Conservation (phyloP, 169 alveolate genomes). For the Plasmodium blacklocki region DNA sequence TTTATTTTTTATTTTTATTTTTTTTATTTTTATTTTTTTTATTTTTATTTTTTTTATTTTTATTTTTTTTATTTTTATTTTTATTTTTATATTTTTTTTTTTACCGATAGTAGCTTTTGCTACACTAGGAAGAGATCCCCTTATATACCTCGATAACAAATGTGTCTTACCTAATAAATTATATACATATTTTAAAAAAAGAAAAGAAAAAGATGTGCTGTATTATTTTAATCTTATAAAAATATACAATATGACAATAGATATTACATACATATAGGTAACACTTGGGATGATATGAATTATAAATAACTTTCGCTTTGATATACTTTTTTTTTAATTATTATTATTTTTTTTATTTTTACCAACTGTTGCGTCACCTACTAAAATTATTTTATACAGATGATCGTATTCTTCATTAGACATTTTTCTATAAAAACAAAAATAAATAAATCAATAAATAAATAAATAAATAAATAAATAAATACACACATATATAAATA, state of each 20-base stretch:
- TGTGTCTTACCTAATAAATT: slow-evolving; percentile 90
- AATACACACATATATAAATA: neutral
- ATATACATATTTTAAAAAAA: neutral
- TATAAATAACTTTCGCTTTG: neutral
- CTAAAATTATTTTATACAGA: slow-evolving; percentile 92
- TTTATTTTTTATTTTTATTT: neutral
- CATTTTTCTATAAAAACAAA: slow-evolving; percentile 77
- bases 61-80: neutral
- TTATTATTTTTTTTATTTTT: slow-evolving; percentile 23
- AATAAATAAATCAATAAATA: no score
- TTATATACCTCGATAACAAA: slow-evolving; percentile 94
- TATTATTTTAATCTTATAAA: neutral
- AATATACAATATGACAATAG: neutral
- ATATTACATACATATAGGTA: neutral
- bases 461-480: no score
- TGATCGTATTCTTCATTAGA: slow-evolving; percentile 90
- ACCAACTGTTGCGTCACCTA: slow-evolving; percentile 98
- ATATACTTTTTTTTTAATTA: neutral
- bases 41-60: slow-evolving; percentile 4
- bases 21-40: neutral
- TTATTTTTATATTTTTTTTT: no score
- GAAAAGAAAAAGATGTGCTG: neutral
- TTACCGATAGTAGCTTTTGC: slow-evolving; percentile 97
- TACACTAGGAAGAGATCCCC: slow-evolving; percentile 95
- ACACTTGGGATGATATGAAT: no score